Conservation (phyloP, 2,329 filamentous ascomycete species). For the Sphaerostilbella broomeana region DNA sequence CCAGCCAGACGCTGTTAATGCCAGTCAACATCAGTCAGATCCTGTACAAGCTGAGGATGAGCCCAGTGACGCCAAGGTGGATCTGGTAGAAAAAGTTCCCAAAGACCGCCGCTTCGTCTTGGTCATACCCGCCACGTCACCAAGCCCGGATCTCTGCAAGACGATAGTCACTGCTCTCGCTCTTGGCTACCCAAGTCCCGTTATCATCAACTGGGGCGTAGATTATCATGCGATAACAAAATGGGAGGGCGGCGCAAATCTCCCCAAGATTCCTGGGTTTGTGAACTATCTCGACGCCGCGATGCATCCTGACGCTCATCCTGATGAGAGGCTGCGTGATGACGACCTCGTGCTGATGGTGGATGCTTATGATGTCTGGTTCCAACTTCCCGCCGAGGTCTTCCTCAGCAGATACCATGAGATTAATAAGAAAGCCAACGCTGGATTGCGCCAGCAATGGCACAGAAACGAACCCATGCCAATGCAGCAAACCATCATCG, state of each 20-base stretch:
- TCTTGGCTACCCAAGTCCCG: conserved; percentile 24
- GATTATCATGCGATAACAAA: conserved; percentile 13
- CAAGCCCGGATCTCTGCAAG: conserved; percentile 25
- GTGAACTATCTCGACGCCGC: conserved; percentile 23
- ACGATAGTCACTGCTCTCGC: conserved; percentile 24
- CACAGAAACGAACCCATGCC: conserved; percentile 19
- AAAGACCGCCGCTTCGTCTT: conserved; percentile 17
- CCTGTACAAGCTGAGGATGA: no score
- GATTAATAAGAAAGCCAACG: conserved; percentile 19
- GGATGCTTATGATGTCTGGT: conserved; percentile 29
- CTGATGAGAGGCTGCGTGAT: conserved; percentile 17
- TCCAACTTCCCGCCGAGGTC: conserved; percentile 25
- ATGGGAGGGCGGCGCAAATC: conserved; percentile 24
- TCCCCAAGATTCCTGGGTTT: conserved; percentile 23
- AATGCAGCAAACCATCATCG: conserved; percentile 22
- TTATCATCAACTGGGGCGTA: conserved; percentile 23
- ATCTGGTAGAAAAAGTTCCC: neutral
- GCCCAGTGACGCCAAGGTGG: no score
- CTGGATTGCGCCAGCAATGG: conserved; percentile 19
- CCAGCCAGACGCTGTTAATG: no score
- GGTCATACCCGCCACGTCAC: conserved; percentile 21
- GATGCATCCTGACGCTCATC: conserved; percentile 17
- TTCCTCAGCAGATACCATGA: conserved; percentile 22
- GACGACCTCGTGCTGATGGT: conserved; percentile 25
- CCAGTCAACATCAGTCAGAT: no score